Evolutionary conservation across 805 yeast genomes (phyloP), one percentile per base, ranked within the genome.

Genomic region (Komagataella ulmi): DNA sequence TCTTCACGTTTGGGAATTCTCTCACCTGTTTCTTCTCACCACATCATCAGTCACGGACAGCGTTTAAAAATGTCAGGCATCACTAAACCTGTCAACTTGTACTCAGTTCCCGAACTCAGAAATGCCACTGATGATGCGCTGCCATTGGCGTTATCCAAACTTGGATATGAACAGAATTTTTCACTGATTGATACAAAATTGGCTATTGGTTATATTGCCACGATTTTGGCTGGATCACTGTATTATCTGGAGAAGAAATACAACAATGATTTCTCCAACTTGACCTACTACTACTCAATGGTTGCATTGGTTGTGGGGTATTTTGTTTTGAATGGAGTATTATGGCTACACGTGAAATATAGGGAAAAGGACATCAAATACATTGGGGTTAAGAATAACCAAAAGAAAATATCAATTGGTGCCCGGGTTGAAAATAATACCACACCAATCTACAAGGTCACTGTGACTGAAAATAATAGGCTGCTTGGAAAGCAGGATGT

Each of bases 101-200:
- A 77, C 59, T 77, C 82, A 1, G 70, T 71, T 3, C 58, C 62
- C 12, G 79, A 76, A 3, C 65, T 79, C 57, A 72, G 76, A 54
- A 68, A 67, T 17, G 73, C 75, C 44, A 64, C 73, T 14, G 83
- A 79, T 58, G 83, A 78, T 12, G 68, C 69, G 43, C 64, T 79
- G 40, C 62, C 75, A 5, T 59, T 55, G 2, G 66, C 69, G 1
- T 59, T 79, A 51, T 67, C 67, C 36, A 65, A 65, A 44, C 59
- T 77, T 10, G 80, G 79, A 3, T 79, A 68, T 56, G 62, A 63
- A 10, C 79, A 79, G 58, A 69, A 76, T 24, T 79, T 77, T 56
- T 56, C 55, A 12, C 54, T 76, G 17, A 58, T 61, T 40, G 83
- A 79, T 57, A 58, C 67, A 46, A 76, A 75, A 58, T 61, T 79